Base-by-base conservation (phyloP, 139 green algal species). In the Chlamydomonas sp. region DNA sequence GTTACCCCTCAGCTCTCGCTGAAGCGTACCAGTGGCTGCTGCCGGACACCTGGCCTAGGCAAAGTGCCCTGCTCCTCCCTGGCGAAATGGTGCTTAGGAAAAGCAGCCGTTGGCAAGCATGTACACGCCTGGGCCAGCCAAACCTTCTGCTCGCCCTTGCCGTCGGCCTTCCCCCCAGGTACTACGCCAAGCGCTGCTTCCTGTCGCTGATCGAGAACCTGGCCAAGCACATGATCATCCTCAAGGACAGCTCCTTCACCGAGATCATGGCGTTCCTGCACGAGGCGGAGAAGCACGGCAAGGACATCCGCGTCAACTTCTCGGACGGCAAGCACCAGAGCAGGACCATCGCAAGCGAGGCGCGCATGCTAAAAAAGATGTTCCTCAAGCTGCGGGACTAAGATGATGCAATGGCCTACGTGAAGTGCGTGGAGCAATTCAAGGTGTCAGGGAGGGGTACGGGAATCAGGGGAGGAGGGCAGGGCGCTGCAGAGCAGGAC, bases 211-310 rank as follows among this genome's bases (percentile, higher is more conserved):
- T 97, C 61, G 96, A 98, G 80, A 95, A 96, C 84, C 88, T 98
- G n/a, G 86, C 93, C 80, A 99, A 98, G 93, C 94, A 98, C 92
- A 97, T 98, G 92, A 93, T 98, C 66, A 82, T 93, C 80, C 82
- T 98, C 57, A 96, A 96, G 87, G 95, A 97, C 67, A 87, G 85
- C 18, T 90, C 88, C 57, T 93, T 96, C 58, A 77, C 92, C 2
- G 95, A 97, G 85, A 94, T 96, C 83, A 93, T 97, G 78, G 74
- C 79, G 10, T 95, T 96, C 71, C 73, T 97, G 10, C 89, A 94
- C 49, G 90, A 94, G 85, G 95, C 93, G 2, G 95, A 98, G 85
- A 91, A 92, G 81, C 60, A 93, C 69, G 91, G 89, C 73, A 90
- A 86, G 81, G 75, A 90, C 68, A 87, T 91, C 66, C 81, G 80